These are phyloP conservation scores for Pterocarpus santalinus DNA, from an alignment of 306 rosid genomes.

Conservation along the genomic window DNA sequence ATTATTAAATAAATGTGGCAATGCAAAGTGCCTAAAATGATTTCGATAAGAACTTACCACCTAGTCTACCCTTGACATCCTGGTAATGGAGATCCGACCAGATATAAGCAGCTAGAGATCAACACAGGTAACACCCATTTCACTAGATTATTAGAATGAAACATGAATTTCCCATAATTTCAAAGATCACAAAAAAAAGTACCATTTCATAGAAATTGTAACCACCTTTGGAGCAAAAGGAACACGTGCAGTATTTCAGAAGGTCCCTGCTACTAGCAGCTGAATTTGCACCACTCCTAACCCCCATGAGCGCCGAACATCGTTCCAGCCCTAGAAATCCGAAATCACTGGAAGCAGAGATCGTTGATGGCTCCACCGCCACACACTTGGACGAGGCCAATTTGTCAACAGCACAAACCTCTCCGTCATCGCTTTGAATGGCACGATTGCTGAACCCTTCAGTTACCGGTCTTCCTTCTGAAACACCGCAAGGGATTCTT, in stretches of 20 bases:
- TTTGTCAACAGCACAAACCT: slow-evolving; percentile 25
- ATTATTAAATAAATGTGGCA: neutral
- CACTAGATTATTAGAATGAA: slow-evolving; percentile 31
- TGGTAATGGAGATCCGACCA: slow-evolving; percentile 95
- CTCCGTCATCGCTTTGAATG: slow-evolving; percentile 47
- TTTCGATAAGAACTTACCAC: slow-evolving; percentile 57
- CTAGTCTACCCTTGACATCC: slow-evolving; percentile 83
- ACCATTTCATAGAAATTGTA: neutral
- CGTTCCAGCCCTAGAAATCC: slow-evolving; percentile 61
- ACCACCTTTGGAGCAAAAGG: slow-evolving; percentile 90
- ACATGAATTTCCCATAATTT: neutral
- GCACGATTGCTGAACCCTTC: slow-evolving; percentile 47
- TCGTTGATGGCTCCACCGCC: slow-evolving; percentile 40
- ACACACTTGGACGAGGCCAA: slow-evolving; percentile 41
- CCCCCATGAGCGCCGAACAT: slow-evolving; percentile 60
- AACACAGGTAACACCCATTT: slow-evolving; percentile 36
- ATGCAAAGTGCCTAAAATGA: slow-evolving; percentile 2
- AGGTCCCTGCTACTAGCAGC: slow-evolving; percentile 48
- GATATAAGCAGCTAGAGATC: slow-evolving; percentile 73
- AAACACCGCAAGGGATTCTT: slow-evolving; percentile 32
- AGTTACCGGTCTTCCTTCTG: slow-evolving; percentile 27
- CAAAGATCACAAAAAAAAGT: neutral
- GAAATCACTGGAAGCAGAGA: slow-evolving; percentile 53
- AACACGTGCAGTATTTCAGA: slow-evolving; percentile 73
- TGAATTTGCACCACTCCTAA: slow-evolving; percentile 35